Evolutionary conservation across 164 flowering plant genomes (phyloP).

Genomic region (Magnolia kwangsiensis): DNA sequence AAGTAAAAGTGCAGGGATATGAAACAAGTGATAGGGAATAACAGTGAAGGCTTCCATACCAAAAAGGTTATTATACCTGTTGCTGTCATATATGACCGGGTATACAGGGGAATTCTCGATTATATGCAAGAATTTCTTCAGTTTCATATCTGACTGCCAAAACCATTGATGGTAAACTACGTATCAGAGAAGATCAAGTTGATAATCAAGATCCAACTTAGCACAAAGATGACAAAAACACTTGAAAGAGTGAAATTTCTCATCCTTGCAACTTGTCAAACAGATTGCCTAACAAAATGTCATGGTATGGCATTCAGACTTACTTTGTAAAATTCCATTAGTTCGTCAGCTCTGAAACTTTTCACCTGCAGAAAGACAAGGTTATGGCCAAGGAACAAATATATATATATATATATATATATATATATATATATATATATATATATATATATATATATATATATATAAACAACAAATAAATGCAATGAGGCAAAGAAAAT

Average conservation of each 20-base stretch:
- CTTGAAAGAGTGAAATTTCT: conserved; percentile 1
- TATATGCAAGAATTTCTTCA: conserved; percentile 95
- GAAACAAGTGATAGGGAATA: background rate
- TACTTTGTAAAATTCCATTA: conserved; percentile 91
- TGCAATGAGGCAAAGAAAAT: too few relatives aligned
- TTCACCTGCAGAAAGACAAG: conserved; percentile 38
- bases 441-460: too few relatives aligned
- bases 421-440: too few relatives aligned
- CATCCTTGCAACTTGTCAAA: background rate
- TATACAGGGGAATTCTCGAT: conserved; percentile 83
- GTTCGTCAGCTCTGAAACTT: conserved; percentile 82
- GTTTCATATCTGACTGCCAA: conserved; percentile 81
- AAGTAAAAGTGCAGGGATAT: background rate
- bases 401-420: background rate
- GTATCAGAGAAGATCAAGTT: background rate
- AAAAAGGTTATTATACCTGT: conserved; percentile 48
- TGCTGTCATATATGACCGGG: conserved; percentile 76
- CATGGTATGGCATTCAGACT: conserved; percentile 19
- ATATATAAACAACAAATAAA: too few relatives aligned
- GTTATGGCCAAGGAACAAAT: background rate
- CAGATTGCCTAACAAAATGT: background rate
- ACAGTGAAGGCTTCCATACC: background rate
- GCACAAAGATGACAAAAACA: background rate
- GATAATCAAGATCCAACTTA: background rate
- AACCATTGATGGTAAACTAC: conserved; percentile 11